Base-by-base conservation (phyloP, 1,284 basidiomycete genomes). In the Heliocybe sulcata region DNA sequence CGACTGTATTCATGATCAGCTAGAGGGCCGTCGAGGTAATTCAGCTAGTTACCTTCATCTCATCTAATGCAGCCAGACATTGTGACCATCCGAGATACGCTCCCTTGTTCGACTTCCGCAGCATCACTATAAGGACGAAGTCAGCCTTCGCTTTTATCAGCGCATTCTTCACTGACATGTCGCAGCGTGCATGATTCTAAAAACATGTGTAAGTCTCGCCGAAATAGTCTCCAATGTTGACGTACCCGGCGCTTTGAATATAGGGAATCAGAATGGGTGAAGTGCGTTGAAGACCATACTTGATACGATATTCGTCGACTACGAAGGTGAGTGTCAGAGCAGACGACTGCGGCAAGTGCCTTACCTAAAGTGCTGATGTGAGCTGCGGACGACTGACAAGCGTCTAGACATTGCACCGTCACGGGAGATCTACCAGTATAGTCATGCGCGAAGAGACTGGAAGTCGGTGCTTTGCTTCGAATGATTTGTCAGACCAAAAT, bases 101-200 rank as follows among this genome's bases (percentile, higher is more conserved):
- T 20, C 11, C 10, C 9, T 11, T 19, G 20, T 47, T 47, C 20
- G 45, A 47, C 11, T 19, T 19, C 10, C 45, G 45, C n/a, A 47
- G 11, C n/a, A 25, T 25, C 19, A 47, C 45, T 47, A 19, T 47
- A n/a, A n/a, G n/a, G n/a, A n/a, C n/a, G n/a, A n/a, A n/a, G n/a
- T n/a, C n/a, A n/a, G n/a, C n/a, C n/a, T n/a, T n/a, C n/a, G n/a
- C n/a, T n/a, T n/a, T n/a, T n/a, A n/a, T n/a, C n/a, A n/a, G n/a
- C n/a, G n/a, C n/a, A n/a, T n/a, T n/a, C n/a, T n/a, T 8, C 25
- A 65, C 83, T 60, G 66, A 88, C 89, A 65, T 19, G 84, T 86
- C 56, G 87, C 73, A 38, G 90, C 80, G 63, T 92, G 90, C 85
- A 93, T 90, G 63, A 93, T 89, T 33, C 90, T 90, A 42, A 10